A percentile compares a stretch with the other conserved stretches of the same genome.
Conservation (phyloP, 148 eudicot genomes). For the Diospyros lotus region DNA sequence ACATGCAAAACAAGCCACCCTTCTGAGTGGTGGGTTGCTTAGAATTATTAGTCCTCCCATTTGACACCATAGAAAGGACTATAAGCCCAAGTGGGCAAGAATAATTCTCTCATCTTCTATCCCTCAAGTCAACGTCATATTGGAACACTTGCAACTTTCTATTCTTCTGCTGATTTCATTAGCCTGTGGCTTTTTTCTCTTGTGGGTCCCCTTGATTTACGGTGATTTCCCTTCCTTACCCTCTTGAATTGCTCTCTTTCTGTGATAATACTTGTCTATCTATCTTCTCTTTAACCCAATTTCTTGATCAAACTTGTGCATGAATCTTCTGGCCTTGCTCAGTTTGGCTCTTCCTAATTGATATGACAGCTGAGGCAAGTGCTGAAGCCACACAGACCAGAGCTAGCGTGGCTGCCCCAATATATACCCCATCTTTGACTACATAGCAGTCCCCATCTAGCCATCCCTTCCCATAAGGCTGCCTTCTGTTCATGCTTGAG, state of each 20-base stretch:
- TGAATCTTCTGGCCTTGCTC: constrained; percentile 17
- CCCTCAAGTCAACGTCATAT: not conserved
- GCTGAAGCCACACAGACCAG: constrained; percentile 40
- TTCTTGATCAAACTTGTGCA: constrained; percentile 21
- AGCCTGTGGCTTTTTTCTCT: not conserved
- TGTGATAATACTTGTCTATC: not conserved
- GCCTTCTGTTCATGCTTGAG: constrained; percentile 63
- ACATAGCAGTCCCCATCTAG: constrained; percentile 64
- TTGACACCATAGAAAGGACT: not conserved
- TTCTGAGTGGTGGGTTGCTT: not conserved
- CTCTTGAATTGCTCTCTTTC: no score
- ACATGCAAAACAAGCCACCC: not conserved
- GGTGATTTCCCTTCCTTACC: no score
- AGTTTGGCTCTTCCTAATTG: constrained; percentile 19
- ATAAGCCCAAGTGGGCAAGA: not conserved
- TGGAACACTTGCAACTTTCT: not conserved
- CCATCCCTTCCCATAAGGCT: constrained; percentile 70
- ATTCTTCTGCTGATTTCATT: not conserved
- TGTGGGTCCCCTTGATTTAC: not conserved
- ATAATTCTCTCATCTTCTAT: not conserved
- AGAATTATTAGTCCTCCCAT: not conserved
- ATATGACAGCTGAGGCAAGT: constrained; percentile 16
- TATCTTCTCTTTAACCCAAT: not conserved
- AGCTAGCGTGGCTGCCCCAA: constrained; percentile 41
- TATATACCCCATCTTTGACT: constrained; percentile 60